These are phyloP conservation scores for Brettanomyces nanus DNA, from an alignment of 805 yeast species.

Conservation along the genomic window DNA sequence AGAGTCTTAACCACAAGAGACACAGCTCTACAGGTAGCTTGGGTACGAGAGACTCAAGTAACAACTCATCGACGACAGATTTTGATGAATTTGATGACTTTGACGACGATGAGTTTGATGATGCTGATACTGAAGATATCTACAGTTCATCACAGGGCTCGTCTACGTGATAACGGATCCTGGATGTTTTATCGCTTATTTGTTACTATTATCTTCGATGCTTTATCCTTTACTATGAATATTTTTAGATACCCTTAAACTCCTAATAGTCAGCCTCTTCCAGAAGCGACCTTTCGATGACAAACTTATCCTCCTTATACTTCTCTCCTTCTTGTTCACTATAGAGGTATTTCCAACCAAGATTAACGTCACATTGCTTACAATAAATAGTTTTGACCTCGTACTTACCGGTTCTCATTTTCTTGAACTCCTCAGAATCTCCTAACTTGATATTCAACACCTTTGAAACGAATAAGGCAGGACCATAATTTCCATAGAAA, in stretches of 20 bases:
- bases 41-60: no score
- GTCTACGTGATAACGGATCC: constrained; percentile 1
- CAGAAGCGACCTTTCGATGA: constrained; percentile 23
- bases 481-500: constrained; percentile 27
- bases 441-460: constrained; percentile 21
- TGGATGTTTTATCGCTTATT: not conserved
- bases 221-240: not conserved
- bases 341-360: constrained; percentile 29
- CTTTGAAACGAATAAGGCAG: constrained; percentile 24
- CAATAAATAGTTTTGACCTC: constrained; percentile 23
- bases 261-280: constrained; percentile 17
- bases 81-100: constrained; percentile 3
- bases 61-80: not conserved
- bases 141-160: constrained; percentile 3
- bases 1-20: not conserved
- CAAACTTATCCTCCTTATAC: constrained; percentile 28
- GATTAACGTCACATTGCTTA: constrained; percentile 21
- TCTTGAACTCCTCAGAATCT: constrained; percentile 15
- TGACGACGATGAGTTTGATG: constrained; percentile 3
- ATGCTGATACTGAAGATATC: constrained; percentile 8
- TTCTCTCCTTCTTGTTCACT: constrained; percentile 22
- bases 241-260: no score
- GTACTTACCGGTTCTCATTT: constrained; percentile 28
- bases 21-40: not conserved
- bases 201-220: not conserved